Conservation (phyloP, 306 rosid species). For the Vachellia collinsii region DNA sequence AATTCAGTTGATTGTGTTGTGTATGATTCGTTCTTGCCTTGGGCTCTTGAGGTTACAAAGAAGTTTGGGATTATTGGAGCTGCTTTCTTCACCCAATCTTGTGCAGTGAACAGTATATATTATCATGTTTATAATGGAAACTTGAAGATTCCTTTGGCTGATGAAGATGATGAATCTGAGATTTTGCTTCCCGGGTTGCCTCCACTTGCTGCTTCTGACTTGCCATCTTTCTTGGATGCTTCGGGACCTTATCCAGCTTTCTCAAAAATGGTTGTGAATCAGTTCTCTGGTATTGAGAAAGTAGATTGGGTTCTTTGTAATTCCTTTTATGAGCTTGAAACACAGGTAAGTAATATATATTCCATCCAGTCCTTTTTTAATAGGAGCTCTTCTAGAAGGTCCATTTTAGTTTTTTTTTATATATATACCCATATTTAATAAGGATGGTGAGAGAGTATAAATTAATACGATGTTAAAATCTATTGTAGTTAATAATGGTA, state of each 20-base stretch:
- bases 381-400: no score
- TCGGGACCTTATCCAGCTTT: background rate
- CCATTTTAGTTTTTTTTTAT: no score
- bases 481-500: no score
- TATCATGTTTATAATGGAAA: conserved; percentile 26
- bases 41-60: no score
- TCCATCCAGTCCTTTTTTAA: no score
- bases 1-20: no score
- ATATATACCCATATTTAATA: no score
- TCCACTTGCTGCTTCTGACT: background rate
- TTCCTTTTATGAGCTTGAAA: background rate
- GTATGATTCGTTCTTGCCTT: no score
- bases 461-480: no score
- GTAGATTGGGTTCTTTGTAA: background rate
- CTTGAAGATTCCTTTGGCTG: background rate
- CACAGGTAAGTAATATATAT: background rate
- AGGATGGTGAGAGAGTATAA: no score
- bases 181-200: background rate
- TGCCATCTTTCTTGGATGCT: background rate
- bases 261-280: background rate
- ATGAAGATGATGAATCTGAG: background rate
- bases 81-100: background rate
- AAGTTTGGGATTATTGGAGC: no score
- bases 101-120: conserved; percentile 1
- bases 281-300: background rate